These are phyloP conservation scores for Penicillium freii DNA, from an alignment of 2,329 filamentous ascomycete genomes.

Conservation along the genomic window DNA sequence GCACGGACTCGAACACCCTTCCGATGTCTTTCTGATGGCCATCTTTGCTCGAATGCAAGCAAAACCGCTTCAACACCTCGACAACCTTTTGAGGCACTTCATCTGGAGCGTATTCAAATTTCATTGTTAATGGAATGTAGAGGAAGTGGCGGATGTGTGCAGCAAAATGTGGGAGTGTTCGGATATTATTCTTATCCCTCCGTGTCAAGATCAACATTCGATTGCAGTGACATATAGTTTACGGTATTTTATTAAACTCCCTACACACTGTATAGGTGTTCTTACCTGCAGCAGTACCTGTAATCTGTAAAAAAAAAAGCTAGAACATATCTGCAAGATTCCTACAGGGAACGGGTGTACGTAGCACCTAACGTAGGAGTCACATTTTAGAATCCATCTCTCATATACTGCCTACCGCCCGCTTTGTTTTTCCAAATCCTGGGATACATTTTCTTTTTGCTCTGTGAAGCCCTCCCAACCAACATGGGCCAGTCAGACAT, in stretches of 20 bases:
- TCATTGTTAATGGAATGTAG: background rate
- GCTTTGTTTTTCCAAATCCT: background rate
- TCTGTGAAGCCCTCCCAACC: too few relatives aligned
- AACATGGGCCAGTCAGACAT: background rate
- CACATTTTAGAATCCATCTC: background rate
- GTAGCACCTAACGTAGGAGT: background rate
- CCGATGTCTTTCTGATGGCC: background rate
- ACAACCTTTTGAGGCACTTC: background rate
- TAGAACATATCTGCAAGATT: background rate
- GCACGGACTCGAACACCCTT: slow-evolving; percentile 3
- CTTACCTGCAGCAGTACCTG: background rate
- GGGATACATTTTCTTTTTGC: background rate
- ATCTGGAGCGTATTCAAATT: slow-evolving; percentile 8
- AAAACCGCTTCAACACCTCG: slow-evolving; percentile 3
- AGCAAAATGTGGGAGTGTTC: background rate
- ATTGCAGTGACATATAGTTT: background rate
- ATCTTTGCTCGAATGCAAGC: slow-evolving; percentile 1
- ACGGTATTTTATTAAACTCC: background rate
- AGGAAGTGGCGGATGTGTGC: background rate
- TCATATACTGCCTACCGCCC: background rate
- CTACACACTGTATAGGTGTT: background rate
- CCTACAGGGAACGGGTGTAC: background rate
- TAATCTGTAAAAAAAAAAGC: background rate
- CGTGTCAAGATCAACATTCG: background rate
- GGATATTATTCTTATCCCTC: background rate